These are phyloP conservation scores for Piper longum DNA, from an alignment of 164 flowering plant species.

Conservation along the genomic window DNA sequence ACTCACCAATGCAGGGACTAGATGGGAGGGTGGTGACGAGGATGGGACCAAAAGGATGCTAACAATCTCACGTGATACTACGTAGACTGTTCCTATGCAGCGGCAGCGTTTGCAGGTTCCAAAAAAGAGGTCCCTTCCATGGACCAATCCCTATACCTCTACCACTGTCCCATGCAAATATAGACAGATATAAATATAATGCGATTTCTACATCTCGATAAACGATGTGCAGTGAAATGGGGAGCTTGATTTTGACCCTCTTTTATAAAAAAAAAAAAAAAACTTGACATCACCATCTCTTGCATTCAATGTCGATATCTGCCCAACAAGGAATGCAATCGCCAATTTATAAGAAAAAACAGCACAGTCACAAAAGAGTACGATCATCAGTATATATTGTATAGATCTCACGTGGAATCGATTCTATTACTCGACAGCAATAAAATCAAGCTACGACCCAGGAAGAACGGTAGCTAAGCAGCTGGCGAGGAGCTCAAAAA, in stretches of 20 bases:
- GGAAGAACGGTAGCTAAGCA: neutral
- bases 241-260: constrained; percentile 10
- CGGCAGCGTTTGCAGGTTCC: constrained; percentile 1
- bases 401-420: neutral
- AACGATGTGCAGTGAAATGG: constrained; percentile 6
- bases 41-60: constrained; percentile 4
- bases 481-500: neutral
- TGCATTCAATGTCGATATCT: neutral
- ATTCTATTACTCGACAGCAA: neutral
- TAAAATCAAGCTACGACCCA: neutral
- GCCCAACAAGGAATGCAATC: neutral
- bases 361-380: neutral
- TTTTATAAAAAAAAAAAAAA: too few relatives aligned
- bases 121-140: neutral
- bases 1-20: neutral
- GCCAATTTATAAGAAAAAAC: neutral
- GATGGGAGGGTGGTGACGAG: neutral
- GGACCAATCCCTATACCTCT: neutral
- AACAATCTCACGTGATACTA: constrained; percentile 6
- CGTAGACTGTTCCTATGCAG: constrained; percentile 1
- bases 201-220: constrained; percentile 3
- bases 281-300: neutral
- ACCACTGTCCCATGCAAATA: too few relatives aligned
- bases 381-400: neutral
- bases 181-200: too few relatives aligned